A percentile compares a stretch with the other conserved stretches of the same genome.
Conservation (phyloP, 352 stramenopile species). For the Pseudoperonospora humuli region DNA sequence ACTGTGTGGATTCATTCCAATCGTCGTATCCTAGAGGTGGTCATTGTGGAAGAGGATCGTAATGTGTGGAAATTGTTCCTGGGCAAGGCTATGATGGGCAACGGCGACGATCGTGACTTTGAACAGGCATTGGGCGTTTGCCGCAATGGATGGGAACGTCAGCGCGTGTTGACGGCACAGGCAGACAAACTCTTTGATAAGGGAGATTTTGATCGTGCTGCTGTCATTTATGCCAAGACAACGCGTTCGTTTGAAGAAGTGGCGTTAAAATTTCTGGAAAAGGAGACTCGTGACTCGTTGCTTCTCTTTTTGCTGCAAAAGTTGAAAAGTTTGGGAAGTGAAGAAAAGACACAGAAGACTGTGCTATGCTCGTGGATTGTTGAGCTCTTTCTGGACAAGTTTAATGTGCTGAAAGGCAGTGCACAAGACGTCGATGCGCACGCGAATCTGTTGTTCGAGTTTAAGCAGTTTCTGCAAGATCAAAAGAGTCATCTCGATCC, state of each 20-base stretch:
- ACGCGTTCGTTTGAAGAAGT: conserved; percentile 88
- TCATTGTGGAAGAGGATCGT: conserved; percentile 83
- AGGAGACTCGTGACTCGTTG: conserved; percentile 70
- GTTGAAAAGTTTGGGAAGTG: conserved; percentile 64
- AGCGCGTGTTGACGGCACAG: conserved; percentile 83
- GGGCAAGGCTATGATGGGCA: conserved; percentile 72
- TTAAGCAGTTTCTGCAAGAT: conserved; percentile 89
- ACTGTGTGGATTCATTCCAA: conserved; percentile 81
- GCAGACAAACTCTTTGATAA: conserved; percentile 88
- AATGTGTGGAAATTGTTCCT: conserved; percentile 90
- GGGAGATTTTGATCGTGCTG: conserved; percentile 78
- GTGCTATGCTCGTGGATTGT: conserved; percentile 91
- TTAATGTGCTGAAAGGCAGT: conserved; percentile 79
- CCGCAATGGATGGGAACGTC: conserved; percentile 68
- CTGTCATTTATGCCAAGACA: conserved; percentile 86
- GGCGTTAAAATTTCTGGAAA: conserved; percentile 88
- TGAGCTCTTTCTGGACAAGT: conserved; percentile 89
- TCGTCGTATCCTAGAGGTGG: conserved; percentile 68
- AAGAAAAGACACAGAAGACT: conserved; percentile 89
- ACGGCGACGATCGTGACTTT: conserved; percentile 79
- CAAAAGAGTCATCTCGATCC: conserved; percentile 83
- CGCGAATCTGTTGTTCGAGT: conserved; percentile 84
- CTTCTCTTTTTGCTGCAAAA: conserved; percentile 87
- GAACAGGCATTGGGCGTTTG: conserved; percentile 83
- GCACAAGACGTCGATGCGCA: conserved; percentile 82